These are phyloP conservation scores for Micractinium conductrix DNA, from an alignment of 139 green algal genomes.

Conservation along the genomic window DNA sequence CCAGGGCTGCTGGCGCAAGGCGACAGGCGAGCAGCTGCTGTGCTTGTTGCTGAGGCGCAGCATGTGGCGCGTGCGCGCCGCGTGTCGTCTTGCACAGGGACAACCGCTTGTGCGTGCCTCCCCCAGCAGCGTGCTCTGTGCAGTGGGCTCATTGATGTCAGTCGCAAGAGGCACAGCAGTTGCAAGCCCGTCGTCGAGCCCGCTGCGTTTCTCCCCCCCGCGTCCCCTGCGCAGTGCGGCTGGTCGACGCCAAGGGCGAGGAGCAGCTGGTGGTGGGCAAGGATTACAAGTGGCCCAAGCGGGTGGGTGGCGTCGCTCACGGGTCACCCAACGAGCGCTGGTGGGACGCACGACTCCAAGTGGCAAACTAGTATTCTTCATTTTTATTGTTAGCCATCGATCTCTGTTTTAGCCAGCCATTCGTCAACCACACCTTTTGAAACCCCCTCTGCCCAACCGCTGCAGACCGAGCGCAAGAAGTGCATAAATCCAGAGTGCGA, in stretches of 20 bases:
- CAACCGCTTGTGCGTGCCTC: neutral
- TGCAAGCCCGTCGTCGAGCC: neutral
- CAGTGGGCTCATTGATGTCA: too few species aligned
- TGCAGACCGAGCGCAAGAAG: slow-evolving; percentile 1
- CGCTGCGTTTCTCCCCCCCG: neutral
- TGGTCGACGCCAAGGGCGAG: slow-evolving; percentile 4
- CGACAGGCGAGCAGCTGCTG: neutral
- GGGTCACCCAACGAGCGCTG: too few species aligned
- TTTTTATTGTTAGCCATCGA: too few species aligned
- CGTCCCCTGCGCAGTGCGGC: slow-evolving; percentile 4
- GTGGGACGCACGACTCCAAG: too few species aligned
- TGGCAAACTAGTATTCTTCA: too few species aligned
- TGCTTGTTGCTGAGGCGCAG: too few species aligned
- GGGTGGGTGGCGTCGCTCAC: too few species aligned
- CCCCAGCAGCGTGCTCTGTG: neutral
- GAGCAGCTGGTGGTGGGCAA: slow-evolving; percentile 8
- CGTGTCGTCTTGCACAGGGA: neutral
- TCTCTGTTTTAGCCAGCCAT: too few species aligned
- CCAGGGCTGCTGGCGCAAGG: slow-evolving; percentile 35
- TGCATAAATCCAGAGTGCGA: slow-evolving; percentile 14
- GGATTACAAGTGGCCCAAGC: slow-evolving; percentile 33
- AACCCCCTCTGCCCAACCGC: too few species aligned
- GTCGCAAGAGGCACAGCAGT: too few species aligned
- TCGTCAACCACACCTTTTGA: too few species aligned
- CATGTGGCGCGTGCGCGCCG: too few species aligned